phyloP scores from a whole-genome alignment of 768 basidiomycete genomes.

The Hericium rajendrae region DNA sequence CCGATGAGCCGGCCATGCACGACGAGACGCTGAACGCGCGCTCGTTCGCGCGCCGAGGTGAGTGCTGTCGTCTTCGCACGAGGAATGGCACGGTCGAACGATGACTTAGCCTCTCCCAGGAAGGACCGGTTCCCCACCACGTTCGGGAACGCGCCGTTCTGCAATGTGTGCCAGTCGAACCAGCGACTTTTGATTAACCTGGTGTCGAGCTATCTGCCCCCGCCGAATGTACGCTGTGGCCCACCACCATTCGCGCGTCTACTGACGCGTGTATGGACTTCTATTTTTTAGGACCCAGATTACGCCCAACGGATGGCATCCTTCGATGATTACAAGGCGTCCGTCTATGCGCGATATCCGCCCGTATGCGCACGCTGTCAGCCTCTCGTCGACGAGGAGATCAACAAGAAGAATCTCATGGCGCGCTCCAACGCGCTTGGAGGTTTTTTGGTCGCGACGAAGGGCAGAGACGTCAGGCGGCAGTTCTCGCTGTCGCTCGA shows the following conservation, averaged over 20 bases:
- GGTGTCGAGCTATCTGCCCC: constrained; percentile 81
- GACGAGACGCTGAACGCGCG: constrained; percentile 59
- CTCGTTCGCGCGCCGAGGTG: constrained; percentile 70
- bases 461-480: constrained; percentile 51
- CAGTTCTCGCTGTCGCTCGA: constrained; percentile 31
- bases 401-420: constrained; percentile 70
- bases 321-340: constrained; percentile 63
- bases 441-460: constrained; percentile 56
- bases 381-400: constrained; percentile 75
- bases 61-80: constrained; percentile 11
- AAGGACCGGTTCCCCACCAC: constrained; percentile 58
- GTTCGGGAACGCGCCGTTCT: constrained; percentile 60
- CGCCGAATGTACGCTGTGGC: constrained; percentile 27
- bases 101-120: constrained; percentile 47
- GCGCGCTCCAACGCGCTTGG: constrained; percentile 72
- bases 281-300: constrained; percentile 52
- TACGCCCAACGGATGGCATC: constrained; percentile 53
- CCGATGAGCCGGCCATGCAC: constrained; percentile 85
- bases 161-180: constrained; percentile 86
- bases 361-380: constrained; percentile 73
- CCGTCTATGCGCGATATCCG: constrained; percentile 76
- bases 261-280: constrained; percentile 36
- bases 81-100: constrained; percentile 1
- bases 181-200: constrained; percentile 82
- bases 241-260: neutral